Evolutionary conservation across 2,329 filamentous ascomycete species (phyloP), one percentile per base, ranked within the genome.

Genomic region (Ophiocordyceps camponoti-floridani): DNA sequence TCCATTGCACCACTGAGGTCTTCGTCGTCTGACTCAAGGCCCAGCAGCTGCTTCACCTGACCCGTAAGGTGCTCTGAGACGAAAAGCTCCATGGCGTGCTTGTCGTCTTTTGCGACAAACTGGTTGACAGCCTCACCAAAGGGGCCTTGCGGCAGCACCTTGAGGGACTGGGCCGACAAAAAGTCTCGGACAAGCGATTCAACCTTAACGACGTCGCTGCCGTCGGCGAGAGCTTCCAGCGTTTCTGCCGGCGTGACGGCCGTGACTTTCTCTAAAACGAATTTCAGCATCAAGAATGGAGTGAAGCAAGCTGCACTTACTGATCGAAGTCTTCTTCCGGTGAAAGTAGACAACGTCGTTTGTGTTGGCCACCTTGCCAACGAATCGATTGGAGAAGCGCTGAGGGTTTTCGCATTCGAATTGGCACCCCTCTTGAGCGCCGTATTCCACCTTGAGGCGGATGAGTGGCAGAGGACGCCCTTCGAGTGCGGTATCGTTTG

Each of bases 341-440:
- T 95, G 80, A 58, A 94, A 96, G 55, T 89, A 83, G 1, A 98
- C 79, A 0, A 98, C 86, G 53, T 98, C 91, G 52, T 88, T 93
- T 10, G 81, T 79, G 56, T 98, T 98, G 47, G 91, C 91, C 1
- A 98, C 89, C 55, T 78, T 84, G n/a, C 79, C 82, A 1, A 82
- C 73, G 53, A 96, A 98, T 3, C 87, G 76, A 58, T 94, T 94
- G 0, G 89, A 96, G 56, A 96, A 95, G 9, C 91, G 79, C 58
- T 96, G 91, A 0, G 91, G 88, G 48, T 98, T 98, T 59, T 96
- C 91, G 50, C 83, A 81, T 52, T 96, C 84, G 54, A 86, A 98
- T 33, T 78, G 76, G 13, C 86, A 84, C 4, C 86, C 87, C 41
- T 93, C 85, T 0, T 82, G 82, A 0, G 87, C 79, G 0, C 84